Evolutionary conservation across 2,329 filamentous ascomycete species (phyloP).

Genomic region (Rutstroemia sp.): DNA sequence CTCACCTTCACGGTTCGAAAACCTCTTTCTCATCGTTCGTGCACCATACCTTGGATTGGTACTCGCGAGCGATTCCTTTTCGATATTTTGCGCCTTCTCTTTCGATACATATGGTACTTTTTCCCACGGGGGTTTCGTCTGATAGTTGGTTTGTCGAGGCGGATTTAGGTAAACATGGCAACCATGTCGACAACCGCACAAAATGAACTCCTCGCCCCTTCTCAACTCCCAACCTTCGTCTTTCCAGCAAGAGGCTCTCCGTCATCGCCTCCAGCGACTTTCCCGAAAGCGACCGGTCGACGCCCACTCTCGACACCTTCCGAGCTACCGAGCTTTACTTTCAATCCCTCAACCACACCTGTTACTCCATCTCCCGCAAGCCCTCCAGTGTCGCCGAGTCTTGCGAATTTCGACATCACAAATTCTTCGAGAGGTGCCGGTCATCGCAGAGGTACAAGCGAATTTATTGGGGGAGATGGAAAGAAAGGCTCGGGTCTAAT

Average conservation of each 20-base stretch:
- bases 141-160: conserved; percentile 8
- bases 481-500: conserved; percentile 43
- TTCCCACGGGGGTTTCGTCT: background rate
- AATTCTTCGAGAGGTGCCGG: conserved; percentile 46
- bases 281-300: conserved; percentile 40
- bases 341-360: conserved; percentile 1
- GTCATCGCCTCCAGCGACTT: conserved; percentile 17
- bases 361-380: conserved; percentile 30
- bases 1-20: background rate
- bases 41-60: background rate
- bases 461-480: conserved; percentile 72
- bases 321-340: conserved; percentile 6
- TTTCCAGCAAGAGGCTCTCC: conserved; percentile 19
- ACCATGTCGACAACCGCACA: conserved; percentile 4
- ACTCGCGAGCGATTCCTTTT: conserved; percentile 7
- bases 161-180: conserved; percentile 8
- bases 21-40: background rate
- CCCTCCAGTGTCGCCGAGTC: conserved; percentile 40
- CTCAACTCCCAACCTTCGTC: conserved; percentile 22
- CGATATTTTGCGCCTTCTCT: background rate
- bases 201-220: conserved; percentile 9
- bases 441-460: conserved; percentile 73
- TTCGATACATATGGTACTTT: conserved; percentile 8
- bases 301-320: conserved; percentile 39
- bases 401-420: conserved; percentile 5